Evolutionary conservation across 129 eudicot genomes (phyloP).

Genomic region (Helichrysum umbraculigerum): DNA sequence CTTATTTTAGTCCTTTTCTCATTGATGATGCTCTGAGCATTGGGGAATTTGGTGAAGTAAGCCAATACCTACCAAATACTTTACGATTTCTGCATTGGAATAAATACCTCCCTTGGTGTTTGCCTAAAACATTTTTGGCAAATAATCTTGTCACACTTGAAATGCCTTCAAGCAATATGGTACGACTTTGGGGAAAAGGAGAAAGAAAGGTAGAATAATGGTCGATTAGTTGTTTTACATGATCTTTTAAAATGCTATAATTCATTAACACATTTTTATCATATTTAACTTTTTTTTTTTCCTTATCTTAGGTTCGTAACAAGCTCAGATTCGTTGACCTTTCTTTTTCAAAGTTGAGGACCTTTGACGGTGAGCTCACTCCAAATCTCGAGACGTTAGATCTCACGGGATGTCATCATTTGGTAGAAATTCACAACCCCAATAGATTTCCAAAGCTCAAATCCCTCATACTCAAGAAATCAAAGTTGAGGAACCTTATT

Average conservation of each 20-base stretch:
- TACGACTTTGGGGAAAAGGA: background rate
- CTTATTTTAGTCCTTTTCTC: too few relatives aligned
- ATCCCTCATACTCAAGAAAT: background rate
- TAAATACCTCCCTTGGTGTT: background rate
- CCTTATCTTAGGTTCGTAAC: too few relatives aligned
- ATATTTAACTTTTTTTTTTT: background rate
- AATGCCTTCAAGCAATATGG: background rate
- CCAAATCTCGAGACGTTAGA: background rate
- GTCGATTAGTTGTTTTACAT: too few relatives aligned
- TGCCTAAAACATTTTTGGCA: background rate
- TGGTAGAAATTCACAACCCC: background rate
- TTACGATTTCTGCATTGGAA: background rate
- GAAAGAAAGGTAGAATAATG: background rate
- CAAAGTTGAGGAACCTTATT: background rate
- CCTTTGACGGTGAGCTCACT: background rate
- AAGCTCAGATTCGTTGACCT: background rate
- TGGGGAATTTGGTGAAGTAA: background rate
- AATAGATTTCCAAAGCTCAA: background rate
- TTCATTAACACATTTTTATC: too few relatives aligned
- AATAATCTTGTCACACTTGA: background rate
- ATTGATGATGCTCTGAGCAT: too few relatives aligned
- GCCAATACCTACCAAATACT: background rate
- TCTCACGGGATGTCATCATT: background rate
- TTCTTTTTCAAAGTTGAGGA: background rate
- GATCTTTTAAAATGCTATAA: too few relatives aligned